phyloP scores from a whole-genome alignment of 2,329 filamentous ascomycete genomes.

The Cordyceps farinosa region DNA sequence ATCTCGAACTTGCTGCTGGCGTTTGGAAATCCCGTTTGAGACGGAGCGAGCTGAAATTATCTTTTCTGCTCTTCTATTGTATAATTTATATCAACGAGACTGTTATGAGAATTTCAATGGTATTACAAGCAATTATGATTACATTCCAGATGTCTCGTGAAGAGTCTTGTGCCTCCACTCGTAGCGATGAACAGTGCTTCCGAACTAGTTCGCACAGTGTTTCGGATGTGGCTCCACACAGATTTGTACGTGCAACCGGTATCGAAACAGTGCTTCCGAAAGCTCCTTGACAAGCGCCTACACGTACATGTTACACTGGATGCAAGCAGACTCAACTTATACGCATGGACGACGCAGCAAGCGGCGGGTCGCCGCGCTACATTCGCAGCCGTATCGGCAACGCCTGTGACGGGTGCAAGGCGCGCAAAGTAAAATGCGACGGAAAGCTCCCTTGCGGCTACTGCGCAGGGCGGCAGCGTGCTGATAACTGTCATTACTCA shows the following conservation, averaged over 20 bases:
- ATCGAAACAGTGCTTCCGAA: constrained; percentile 18
- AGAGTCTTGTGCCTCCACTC: not conserved
- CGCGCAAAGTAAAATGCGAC: constrained; percentile 54
- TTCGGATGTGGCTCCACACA: constrained; percentile 9
- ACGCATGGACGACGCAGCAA: constrained; percentile 9
- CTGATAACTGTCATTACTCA: constrained; percentile 46
- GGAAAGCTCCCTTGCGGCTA: constrained; percentile 51
- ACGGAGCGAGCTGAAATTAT: not conserved
- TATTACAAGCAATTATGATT: constrained; percentile 1
- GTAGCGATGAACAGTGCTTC: not conserved
- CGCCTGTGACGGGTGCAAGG: constrained; percentile 53
- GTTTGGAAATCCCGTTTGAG: constrained; percentile 6
- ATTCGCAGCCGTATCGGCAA: constrained; percentile 47
- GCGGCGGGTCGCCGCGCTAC: constrained; percentile 15
- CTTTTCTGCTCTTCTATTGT: constrained; percentile 8
- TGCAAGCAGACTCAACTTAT: not conserved
- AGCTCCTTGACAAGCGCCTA: not conserved
- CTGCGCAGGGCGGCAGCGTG: constrained; percentile 42
- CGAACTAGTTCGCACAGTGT: not conserved
- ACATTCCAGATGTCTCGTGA: not conserved
- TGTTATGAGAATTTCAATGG: constrained; percentile 8
- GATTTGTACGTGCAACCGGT: not conserved
- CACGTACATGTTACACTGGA: not conserved
- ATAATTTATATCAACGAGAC: constrained; percentile 15
- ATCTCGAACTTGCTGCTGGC: not conserved